These are phyloP conservation scores for Peronosclerospora sorghi DNA, from an alignment of 352 stramenopile genomes.

Conservation along the genomic window DNA sequence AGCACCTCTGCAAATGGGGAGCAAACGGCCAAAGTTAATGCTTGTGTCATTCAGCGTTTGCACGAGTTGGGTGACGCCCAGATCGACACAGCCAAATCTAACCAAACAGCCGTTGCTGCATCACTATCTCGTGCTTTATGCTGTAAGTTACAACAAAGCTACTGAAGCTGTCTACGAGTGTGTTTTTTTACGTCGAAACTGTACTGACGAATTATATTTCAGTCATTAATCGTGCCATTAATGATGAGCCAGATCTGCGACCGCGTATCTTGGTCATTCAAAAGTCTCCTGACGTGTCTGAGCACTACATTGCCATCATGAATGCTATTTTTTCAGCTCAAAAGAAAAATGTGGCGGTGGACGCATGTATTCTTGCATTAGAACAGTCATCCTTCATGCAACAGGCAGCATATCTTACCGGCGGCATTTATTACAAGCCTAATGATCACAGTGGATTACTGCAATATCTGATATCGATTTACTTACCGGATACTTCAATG, in stretches of 20 bases:
- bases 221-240: slow-evolving; percentile 83
- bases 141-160: slow-evolving; percentile 34
- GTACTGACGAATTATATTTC: too few relatives aligned
- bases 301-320: slow-evolving; percentile 87
- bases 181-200: too few relatives aligned
- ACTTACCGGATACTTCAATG: slow-evolving; percentile 67
- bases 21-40: slow-evolving; percentile 63
- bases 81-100: slow-evolving; percentile 40
- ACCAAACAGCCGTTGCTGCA: slow-evolving; percentile 58
- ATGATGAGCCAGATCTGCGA: slow-evolving; percentile 57
- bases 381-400: slow-evolving; percentile 84
- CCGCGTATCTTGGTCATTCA: slow-evolving; percentile 80
- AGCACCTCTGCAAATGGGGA: slow-evolving; percentile 59
- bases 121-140: slow-evolving; percentile 70
- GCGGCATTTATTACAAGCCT: slow-evolving; percentile 82
- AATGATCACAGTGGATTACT: slow-evolving; percentile 53
- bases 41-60: slow-evolving; percentile 57
- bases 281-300: slow-evolving; percentile 71
- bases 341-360: slow-evolving; percentile 76
- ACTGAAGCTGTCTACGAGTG: neutral
- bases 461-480: slow-evolving; percentile 83
- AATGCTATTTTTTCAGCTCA: slow-evolving; percentile 85
- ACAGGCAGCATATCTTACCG: slow-evolving; percentile 77
- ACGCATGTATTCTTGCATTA: slow-evolving; percentile 60
- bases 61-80: slow-evolving; percentile 38